Conservation (phyloP, 1,284 basidiomycete genomes). For the Phellopilus nigrolimitatus region DNA sequence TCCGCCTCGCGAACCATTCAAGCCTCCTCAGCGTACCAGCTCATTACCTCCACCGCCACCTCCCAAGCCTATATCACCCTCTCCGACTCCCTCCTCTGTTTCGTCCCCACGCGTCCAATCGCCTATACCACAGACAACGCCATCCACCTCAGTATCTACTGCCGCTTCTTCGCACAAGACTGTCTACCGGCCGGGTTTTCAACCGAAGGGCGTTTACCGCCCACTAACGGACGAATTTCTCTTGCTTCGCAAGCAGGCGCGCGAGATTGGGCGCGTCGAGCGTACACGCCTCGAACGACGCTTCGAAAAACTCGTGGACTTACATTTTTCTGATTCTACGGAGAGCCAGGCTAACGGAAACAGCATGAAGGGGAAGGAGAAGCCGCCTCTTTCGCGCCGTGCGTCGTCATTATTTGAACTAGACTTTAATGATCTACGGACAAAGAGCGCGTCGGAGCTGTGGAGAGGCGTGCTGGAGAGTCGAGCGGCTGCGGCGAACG, state of each 20-base stretch:
- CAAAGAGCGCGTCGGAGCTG: constrained; percentile 56
- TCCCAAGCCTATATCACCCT: constrained; percentile 28
- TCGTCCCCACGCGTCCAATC: constrained; percentile 24
- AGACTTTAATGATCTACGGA: constrained; percentile 45
- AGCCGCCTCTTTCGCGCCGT: constrained; percentile 32
- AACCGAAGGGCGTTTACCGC: constrained; percentile 69
- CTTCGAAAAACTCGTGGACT: constrained; percentile 78
- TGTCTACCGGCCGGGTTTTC: constrained; percentile 78
- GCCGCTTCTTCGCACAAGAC: constrained; percentile 33
- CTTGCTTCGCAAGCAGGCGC: constrained; percentile 48
- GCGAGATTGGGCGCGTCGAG: constrained; percentile 67
- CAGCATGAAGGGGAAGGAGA: constrained; percentile 26
- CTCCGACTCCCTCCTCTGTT: constrained; percentile 25
- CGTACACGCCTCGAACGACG: constrained; percentile 76
- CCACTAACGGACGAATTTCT: constrained; percentile 77
- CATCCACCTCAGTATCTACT: constrained; percentile 21
- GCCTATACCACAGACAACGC: constrained; percentile 20
- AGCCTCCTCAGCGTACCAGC: constrained; percentile 18
- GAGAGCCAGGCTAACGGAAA: constrained; percentile 21
- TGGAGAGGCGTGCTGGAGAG: constrained; percentile 54
- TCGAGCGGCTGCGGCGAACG: constrained; percentile 31
- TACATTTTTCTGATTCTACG: constrained; percentile 64
- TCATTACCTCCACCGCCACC: constrained; percentile 23
- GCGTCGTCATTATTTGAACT: constrained; percentile 68
- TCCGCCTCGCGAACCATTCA: background rate